Evolutionary conservation across 495 filamentous ascomycete genomes (phyloP), one percentile per base, ranked within the genome.

Genomic region (Pseudoneurospora amorphoporcata): DNA sequence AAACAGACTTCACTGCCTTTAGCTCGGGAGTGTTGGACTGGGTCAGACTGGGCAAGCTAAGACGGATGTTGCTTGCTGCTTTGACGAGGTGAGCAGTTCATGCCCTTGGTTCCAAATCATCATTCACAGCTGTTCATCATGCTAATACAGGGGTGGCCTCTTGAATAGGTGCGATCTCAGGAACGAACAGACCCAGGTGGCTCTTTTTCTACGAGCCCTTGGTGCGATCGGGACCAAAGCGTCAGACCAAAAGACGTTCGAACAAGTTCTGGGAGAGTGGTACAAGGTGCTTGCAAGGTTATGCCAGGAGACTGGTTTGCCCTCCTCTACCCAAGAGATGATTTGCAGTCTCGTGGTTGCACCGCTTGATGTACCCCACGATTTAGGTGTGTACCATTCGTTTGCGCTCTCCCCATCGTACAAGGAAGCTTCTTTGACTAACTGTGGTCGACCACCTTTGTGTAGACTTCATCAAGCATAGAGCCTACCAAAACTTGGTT

Each of bases 401-500:
- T 39, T 35, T 43, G 58, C 43, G 6, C 40, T 12, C 8, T 69
- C 53, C 29, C 53, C 29, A 65, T 65, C 53, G 29, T 17, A 65
- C 39, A 19, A 38, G 41, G n/a, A 37, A 58, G 19, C 29, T 65
- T 39, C 14, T 19, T 70, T 12, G 38, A 39, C 70, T 69, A 10
- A n/a, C 5, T 12, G 38, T 3, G 2, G 3, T 23, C 7, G n/a
- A 38, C 71, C 73, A 23, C 75, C 69, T 10, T 39, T 29, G 7
- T 53, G 38, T 70, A 78, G 77, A 68, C 7, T 45, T 45, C 12
- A 73, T 75, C 40, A 73, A 41, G 17, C 37, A 76, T 17, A 65
- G 69, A 3, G 79, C 80, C 0, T 84, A 85, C 71, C 74, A 77
- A n/a, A 76, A 77, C 8, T 80, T 85, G 72, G 81, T 81, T 8